Conservation (phyloP, 2,329 filamentous ascomycete species). For the Cercospora zeae-maydis region DNA sequence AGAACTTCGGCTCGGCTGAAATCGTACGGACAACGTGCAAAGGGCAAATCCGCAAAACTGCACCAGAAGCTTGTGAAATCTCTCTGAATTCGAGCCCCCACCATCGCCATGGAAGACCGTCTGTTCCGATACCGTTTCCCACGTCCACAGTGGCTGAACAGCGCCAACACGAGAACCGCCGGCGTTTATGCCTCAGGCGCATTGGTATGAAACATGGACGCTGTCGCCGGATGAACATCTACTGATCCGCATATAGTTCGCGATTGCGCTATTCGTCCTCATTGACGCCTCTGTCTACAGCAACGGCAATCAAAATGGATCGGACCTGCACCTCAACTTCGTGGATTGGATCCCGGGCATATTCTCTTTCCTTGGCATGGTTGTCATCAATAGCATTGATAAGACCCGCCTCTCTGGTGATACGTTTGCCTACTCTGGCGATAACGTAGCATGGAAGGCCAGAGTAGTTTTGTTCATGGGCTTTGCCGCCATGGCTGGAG, state of each 20-base stretch:
- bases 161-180: constrained; percentile 58
- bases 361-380: constrained; percentile 66
- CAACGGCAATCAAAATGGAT: constrained; percentile 59
- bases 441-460: constrained; percentile 68
- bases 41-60: constrained; percentile 4
- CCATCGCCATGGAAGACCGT: constrained; percentile 33
- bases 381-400: constrained; percentile 70
- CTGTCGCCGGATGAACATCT: neutral
- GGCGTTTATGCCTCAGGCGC: constrained; percentile 66
- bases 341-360: constrained; percentile 70
- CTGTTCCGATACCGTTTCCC: constrained; percentile 67
- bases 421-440: constrained; percentile 60
- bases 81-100: neutral
- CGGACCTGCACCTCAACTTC: constrained; percentile 61
- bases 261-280: constrained; percentile 66
- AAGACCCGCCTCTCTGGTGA: constrained; percentile 63
- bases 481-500: constrained; percentile 66
- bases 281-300: constrained; percentile 64
- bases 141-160: constrained; percentile 65
- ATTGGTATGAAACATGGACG: constrained; percentile 48
- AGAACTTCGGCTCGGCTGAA: neutral
- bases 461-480: constrained; percentile 65
- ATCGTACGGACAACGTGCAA: neutral
- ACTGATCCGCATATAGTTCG: constrained; percentile 51
- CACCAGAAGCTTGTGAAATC: constrained; percentile 1